Evolutionary conservation across 2,329 filamentous ascomycete species (phyloP).

Genomic region (Aspergillus pseudotamarii): DNA sequence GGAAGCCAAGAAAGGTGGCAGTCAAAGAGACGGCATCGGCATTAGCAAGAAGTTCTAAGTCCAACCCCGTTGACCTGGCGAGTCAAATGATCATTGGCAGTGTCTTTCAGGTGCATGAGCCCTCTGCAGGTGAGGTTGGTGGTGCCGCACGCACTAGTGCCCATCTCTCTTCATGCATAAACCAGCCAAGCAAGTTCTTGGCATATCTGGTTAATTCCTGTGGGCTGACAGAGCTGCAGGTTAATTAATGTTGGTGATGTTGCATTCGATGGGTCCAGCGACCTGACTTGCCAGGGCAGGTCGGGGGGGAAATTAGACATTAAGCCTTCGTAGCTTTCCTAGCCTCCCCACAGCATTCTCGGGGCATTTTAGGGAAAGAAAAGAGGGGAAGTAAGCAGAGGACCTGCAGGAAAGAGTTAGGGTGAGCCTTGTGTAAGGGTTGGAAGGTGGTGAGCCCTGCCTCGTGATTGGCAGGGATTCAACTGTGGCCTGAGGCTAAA

Average conservation of each 20-base stretch:
- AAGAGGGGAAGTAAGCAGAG: neutral
- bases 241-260: neutral
- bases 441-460: neutral
- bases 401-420: neutral
- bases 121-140: conserved; percentile 3
- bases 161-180: neutral
- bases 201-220: neutral
- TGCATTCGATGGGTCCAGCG: neutral
- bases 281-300: neutral
- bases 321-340: neutral
- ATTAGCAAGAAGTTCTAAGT: neutral
- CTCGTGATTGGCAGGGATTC: conserved; percentile 3
- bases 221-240: neutral
- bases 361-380: neutral
- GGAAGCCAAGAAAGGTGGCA: neutral
- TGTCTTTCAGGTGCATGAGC: conserved; percentile 7
- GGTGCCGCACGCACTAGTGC: neutral
- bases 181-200: neutral
- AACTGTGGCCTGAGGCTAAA: conserved; percentile 5
- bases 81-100: conserved; percentile 10
- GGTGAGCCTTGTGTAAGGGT: neutral
- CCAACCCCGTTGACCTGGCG: neutral
- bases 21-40: neutral
- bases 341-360: neutral
- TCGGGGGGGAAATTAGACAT: neutral